Base-by-base conservation (phyloP, 140 eudicot genomes). In the Stevia rebaudiana region DNA sequence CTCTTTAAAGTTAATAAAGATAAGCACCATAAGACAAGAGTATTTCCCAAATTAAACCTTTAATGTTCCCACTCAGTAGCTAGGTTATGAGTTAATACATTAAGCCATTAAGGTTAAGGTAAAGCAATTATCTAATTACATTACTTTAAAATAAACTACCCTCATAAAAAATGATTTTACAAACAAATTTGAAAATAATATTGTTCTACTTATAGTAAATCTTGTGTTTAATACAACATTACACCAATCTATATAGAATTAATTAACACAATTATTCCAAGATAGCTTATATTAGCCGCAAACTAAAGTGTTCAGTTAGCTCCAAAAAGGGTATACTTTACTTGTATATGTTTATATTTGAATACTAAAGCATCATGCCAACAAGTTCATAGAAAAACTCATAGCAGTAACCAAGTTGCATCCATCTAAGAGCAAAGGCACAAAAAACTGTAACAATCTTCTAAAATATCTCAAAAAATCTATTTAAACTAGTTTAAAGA, bases 211-310 rank as follows among this genome's bases (percentile, higher is more conserved):
- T 55, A 28, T 6, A 28, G 42, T 17, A 68, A 36, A 68, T 55
- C 44, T 68, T 42, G 35, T 46, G 28, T 53, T 40, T 10, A 68
- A 40, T 54, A 53, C 64, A 55, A 43, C 22, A 41, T 43, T 68
- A 68, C 25, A 24, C 2, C 71, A 41, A 54, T 68, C 44, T 55
- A 68, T 25, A 28, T 21, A 12, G 46, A 68, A 68, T 17, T 40
- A 18, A 67, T 28, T 13, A n/a, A 16, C 43, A 41, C 55, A 41
- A 55, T 3, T 25, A 40, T 15, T 42, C 57, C n/a, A 23, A 30
- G 53, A 23, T 24, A 40, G 12, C 10, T 18, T 41, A 40, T 22
- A n/a, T 37, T 7, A 50, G 51, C 51, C 39, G 8, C 54, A 39
- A 53, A 33, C 31, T 16, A 64, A 19, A 53, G 35, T 53, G 11